Evolutionary conservation across 805 yeast genomes (phyloP).

Genomic region (Candida piceae): DNA sequence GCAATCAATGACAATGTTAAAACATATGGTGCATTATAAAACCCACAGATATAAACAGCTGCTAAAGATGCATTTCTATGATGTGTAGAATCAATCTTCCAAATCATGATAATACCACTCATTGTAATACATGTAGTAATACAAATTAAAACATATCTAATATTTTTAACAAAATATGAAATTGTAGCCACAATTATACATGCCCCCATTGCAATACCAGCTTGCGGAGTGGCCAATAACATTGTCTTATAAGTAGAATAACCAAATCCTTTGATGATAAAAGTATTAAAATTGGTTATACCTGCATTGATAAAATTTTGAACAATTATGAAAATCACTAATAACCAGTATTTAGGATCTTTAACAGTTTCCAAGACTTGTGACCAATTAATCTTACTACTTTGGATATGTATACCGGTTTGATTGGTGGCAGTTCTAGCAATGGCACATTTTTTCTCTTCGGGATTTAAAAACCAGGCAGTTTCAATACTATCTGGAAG

Average conservation of each 20-base stretch:
- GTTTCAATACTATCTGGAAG: conserved; percentile 31
- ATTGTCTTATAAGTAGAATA: conserved; percentile 30
- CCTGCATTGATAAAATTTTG: conserved; percentile 56
- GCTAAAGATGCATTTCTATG: conserved; percentile 21
- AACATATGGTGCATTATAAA: conserved; percentile 19
- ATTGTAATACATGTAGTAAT: conserved; percentile 18
- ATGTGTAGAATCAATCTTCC: conserved; percentile 13
- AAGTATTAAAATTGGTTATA: conserved; percentile 42
- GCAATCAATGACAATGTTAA: conserved; percentile 22
- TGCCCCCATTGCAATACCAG: conserved; percentile 34
- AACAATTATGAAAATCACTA: conserved; percentile 32
- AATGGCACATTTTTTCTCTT: conserved; percentile 32
- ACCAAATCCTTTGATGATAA: conserved; percentile 37
- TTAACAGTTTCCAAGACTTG: conserved; percentile 24
- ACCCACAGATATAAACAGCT: conserved; percentile 21
- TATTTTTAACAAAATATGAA: conserved; percentile 17
- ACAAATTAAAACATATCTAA: conserved; percentile 25
- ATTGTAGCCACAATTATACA: conserved; percentile 22
- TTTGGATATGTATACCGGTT: conserved; percentile 38
- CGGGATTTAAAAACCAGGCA: conserved; percentile 32
- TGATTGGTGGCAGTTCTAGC: conserved; percentile 29
- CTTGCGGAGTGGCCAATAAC: conserved; percentile 29
- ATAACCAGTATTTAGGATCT: conserved; percentile 32
- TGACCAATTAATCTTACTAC: conserved; percentile 23
- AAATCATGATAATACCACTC: conserved; percentile 28